phyloP scores from a whole-genome alignment of 139 green algal genomes.

The Micromonas commoda region DNA sequence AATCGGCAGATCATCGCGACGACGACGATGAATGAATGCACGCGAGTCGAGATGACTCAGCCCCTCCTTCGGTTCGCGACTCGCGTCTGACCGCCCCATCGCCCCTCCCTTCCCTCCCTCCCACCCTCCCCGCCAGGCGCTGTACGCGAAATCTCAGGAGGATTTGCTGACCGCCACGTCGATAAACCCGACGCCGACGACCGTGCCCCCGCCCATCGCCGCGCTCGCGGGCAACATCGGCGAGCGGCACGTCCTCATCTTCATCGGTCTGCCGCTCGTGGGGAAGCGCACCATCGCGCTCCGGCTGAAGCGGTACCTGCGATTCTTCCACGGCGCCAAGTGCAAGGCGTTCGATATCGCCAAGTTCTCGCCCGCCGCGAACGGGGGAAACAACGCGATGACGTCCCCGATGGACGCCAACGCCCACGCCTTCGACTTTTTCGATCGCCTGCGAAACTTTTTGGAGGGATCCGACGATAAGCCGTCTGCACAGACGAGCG shows the following conservation, averaged over 20 bases:
- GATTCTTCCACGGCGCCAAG: constrained; percentile 34
- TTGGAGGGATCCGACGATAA: constrained; percentile 10
- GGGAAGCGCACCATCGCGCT: constrained; percentile 28
- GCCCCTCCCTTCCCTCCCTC: background rate
- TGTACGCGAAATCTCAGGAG: constrained; percentile 1
- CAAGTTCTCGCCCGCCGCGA: background rate
- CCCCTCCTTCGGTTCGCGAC: constrained; percentile 1
- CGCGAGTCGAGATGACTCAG: too few species aligned
- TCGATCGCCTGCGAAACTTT: background rate
- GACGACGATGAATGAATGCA: too few species aligned
- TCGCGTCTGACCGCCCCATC: background rate
- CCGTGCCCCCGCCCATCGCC: constrained; percentile 12
- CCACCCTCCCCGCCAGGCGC: background rate
- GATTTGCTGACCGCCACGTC: background rate
- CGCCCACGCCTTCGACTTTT: constrained; percentile 1
- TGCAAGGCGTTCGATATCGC: constrained; percentile 30
- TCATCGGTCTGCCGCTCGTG: constrained; percentile 25
- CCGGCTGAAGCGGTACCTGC: constrained; percentile 25
- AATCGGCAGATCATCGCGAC: too few species aligned
- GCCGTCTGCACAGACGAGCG: too few species aligned
- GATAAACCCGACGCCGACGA: constrained; percentile 7
- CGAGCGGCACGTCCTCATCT: constrained; percentile 29
- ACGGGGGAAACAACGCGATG: background rate
- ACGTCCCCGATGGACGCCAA: background rate
- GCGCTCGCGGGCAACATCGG: constrained; percentile 23